Evolutionary conservation across 2,329 filamentous ascomycete genomes (phyloP), one percentile per base, ranked within the genome.

Genomic region (Cytospora paraplurivora): DNA sequence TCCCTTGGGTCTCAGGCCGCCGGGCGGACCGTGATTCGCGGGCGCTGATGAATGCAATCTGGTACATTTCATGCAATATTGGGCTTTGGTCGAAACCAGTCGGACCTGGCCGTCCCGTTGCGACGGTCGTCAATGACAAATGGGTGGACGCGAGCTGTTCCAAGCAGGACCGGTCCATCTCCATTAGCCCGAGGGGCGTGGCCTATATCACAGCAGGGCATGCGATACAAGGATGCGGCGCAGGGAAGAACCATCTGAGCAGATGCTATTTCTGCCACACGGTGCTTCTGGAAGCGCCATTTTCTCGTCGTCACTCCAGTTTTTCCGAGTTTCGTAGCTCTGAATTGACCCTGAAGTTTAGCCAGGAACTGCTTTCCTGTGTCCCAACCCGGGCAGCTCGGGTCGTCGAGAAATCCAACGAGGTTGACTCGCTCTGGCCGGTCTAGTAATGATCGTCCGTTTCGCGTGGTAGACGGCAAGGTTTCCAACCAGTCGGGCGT

Each of bases 401-500:
- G 53, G 32, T 19, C 13, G 33, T 33, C 51, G 37, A 51, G 34
- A 15, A 27, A 13, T n/a, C 15, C 33, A 53, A 12, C n/a, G 32
- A 47, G 10, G 41, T 62, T 27, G 59, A 44, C 33, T 44, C 62
- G 41, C 21, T 32, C 34, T 21, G n/a, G 56, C 19, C 44, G 47
- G 50, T 44, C 47, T 53, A 27, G 44, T 34, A 21, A 54, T 41
- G 44, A 61, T 52, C 34, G 52, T 54, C 47, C 54, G 57, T 34
- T 60, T 64, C 62, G 62, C 57, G 32, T 64, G 62, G 52, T 52
- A 63, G 34, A n/a, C 59, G 15, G 49, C 32, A 53, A 34, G 54
- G 38, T n/a, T n/a, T 21, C 17, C 35, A 44, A 34, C 33, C 35
- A 19, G 19, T 53, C 19, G 47, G 55, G 49, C 51, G 37, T 53